phyloP scores from a whole-genome alignment of 1,284 basidiomycete genomes.

The Rhizoctonia solani region DNA sequence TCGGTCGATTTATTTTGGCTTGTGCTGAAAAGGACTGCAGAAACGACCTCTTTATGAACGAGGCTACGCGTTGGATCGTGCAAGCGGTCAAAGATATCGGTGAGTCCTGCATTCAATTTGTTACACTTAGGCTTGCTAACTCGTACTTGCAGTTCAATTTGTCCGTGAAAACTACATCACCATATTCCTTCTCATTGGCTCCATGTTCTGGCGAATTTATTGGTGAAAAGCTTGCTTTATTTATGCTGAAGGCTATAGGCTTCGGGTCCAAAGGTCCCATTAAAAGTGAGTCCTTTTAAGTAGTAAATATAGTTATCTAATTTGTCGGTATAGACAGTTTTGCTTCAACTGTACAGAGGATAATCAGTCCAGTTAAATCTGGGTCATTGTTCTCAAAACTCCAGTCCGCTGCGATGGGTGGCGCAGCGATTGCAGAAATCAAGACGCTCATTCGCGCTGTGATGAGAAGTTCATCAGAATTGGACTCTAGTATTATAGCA shows the following conservation, averaged over 20 bases:
- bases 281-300: not conserved
- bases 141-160: no score
- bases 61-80: conserved; percentile 17
- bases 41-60: not conserved
- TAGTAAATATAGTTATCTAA: not conserved
- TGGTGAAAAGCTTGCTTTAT: no score
- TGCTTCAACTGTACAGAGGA: conserved; percentile 4
- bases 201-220: no score
- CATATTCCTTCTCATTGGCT: no score
- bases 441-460: no score
- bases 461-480: no score
- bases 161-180: no score
- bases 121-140: no score
- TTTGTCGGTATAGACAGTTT: not conserved
- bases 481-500: no score
- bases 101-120: not conserved
- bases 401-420: conserved; percentile 31
- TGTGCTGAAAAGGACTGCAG: conserved; percentile 18
- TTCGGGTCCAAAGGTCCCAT: conserved; percentile 8
- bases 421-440: conserved; percentile 5
- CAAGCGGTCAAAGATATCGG: conserved; percentile 13
- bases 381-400: conserved; percentile 17
- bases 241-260: conserved; percentile 21
- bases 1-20: not conserved
- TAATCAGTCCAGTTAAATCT: not conserved